A percentile compares a stretch with the other conserved stretches of the same genome.
phyloP scores from a whole-genome alignment of 1,284 basidiomycete species.

The Afroboletus lepidellus region DNA sequence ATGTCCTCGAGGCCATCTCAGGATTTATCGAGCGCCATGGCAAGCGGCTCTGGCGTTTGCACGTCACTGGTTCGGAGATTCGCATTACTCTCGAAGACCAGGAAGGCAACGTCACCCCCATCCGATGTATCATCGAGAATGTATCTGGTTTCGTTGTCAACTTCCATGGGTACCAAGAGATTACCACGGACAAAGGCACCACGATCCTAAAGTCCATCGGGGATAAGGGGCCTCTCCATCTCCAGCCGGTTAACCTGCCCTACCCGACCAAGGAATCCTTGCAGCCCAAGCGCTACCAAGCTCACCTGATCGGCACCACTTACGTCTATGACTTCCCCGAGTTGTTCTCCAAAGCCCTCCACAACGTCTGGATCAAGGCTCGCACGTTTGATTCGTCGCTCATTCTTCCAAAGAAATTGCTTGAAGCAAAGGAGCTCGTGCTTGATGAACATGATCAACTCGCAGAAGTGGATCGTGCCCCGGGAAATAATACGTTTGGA shows the following conservation, averaged over 20 bases:
- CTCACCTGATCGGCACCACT: slow-evolving; percentile 97
- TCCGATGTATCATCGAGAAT: slow-evolving; percentile 98
- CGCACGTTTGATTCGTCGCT: slow-evolving; percentile 66
- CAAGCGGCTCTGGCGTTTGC: slow-evolving; percentile 96
- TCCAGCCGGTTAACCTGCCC: slow-evolving; percentile 88
- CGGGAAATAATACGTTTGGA: slow-evolving; percentile 93
- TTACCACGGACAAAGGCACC: slow-evolving; percentile 91
- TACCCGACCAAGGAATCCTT: slow-evolving; percentile 99
- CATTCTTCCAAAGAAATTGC: slow-evolving; percentile 71
- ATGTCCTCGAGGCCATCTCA: slow-evolving; percentile 92
- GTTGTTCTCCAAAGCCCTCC: slow-evolving; percentile 94
- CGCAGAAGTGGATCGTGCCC: slow-evolving; percentile 85
- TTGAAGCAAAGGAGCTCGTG: slow-evolving; percentile 89
- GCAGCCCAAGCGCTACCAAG: slow-evolving; percentile 98
- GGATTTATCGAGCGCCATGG: slow-evolving; percentile 99
- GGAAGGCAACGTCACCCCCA: slow-evolving; percentile 91
- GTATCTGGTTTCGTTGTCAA: slow-evolving; percentile 99
- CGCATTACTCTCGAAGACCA: slow-evolving; percentile 91
- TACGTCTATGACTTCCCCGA: slow-evolving; percentile 99
- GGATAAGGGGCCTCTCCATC: slow-evolving; percentile 88
- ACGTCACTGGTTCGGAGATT: slow-evolving; percentile 97
- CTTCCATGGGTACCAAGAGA: slow-evolving; percentile 99
- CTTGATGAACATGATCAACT: slow-evolving; percentile 91
- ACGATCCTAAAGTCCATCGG: slow-evolving; percentile 96
- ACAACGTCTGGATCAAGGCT: slow-evolving; percentile 87